Evolutionary conservation across 192 early-diverging fungal species (phyloP).

Genomic region (Coemansia sp.): DNA sequence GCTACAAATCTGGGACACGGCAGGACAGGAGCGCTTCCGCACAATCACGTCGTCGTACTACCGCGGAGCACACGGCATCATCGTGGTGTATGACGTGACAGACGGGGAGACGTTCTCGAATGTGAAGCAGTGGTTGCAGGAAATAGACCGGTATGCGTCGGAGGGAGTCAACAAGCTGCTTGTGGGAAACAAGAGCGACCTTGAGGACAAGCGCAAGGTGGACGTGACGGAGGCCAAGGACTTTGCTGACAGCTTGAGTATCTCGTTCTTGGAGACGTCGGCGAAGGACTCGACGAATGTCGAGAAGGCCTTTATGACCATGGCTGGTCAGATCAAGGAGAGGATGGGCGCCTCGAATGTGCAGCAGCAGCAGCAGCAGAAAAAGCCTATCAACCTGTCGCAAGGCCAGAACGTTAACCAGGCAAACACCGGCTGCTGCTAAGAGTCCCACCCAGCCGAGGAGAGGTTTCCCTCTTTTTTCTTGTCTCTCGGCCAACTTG

Average conservation of each 20-base stretch:
- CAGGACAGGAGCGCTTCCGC: slow-evolving; percentile 98
- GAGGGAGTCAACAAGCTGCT: slow-evolving; percentile 98
- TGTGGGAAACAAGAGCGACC: slow-evolving; percentile 98
- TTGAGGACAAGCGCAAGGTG: slow-evolving; percentile 91
- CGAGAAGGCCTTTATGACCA: slow-evolving; percentile 98
- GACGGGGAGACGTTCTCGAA: slow-evolving; percentile 93
- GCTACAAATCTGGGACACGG: slow-evolving; percentile 99
- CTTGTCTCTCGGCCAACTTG: no score
- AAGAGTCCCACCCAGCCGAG: background rate
- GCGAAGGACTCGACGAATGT: slow-evolving; percentile 98
- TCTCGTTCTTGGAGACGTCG: slow-evolving; percentile 96
- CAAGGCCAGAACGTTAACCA: slow-evolving; percentile 50
- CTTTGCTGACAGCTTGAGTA: slow-evolving; percentile 83
- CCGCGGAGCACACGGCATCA: slow-evolving; percentile 96
- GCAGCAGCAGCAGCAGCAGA: slow-evolving; percentile 42
- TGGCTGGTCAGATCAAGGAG: slow-evolving; percentile 99
- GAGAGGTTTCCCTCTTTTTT: no score
- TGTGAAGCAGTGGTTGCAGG: slow-evolving; percentile 98
- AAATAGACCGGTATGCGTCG: slow-evolving; percentile 96
- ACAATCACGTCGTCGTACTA: slow-evolving; percentile 99
- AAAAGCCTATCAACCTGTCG: slow-evolving; percentile 49
- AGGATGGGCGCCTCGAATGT: slow-evolving; percentile 59
- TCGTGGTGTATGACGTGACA: slow-evolving; percentile 98
- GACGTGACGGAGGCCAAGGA: slow-evolving; percentile 73
- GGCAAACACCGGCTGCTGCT: slow-evolving; percentile 49